These are phyloP conservation scores for Coemansia pectinata DNA, from an alignment of 192 early-diverging fungal species.

Conservation along the genomic window DNA sequence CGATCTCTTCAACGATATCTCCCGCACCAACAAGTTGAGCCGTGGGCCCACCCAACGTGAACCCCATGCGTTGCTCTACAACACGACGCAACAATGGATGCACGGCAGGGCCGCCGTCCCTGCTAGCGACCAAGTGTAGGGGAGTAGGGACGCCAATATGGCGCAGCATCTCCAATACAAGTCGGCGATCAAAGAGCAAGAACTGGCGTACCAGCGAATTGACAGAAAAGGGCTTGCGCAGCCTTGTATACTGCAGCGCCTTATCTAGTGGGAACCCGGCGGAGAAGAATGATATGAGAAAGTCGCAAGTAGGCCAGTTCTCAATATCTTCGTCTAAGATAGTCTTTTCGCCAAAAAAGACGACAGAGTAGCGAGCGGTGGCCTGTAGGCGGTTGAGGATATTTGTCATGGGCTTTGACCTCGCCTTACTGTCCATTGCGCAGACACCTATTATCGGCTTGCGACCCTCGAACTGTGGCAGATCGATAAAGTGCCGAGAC, in stretches of 20 bases:
- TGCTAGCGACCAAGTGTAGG: constrained; percentile 66
- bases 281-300: constrained; percentile 97
- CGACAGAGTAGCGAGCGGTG: constrained; percentile 73
- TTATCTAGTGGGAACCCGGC: constrained; percentile 90
- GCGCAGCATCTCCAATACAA: constrained; percentile 81
- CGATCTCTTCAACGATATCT: constrained; percentile 40
- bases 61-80: constrained; percentile 57
- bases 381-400: constrained; percentile 74
- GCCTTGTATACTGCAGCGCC: constrained; percentile 84
- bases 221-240: constrained; percentile 83
- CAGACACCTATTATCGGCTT: constrained; percentile 75
- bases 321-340: constrained; percentile 91
- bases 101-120: constrained; percentile 67
- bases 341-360: constrained; percentile 96
- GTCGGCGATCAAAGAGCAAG: constrained; percentile 84
- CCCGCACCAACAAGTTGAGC: neutral
- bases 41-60: constrained; percentile 44
- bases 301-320: constrained; percentile 92
- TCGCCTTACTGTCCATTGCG: constrained; percentile 91
- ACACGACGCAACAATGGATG: constrained; percentile 58
- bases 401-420: constrained; percentile 95
- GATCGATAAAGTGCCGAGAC: constrained; percentile 46
- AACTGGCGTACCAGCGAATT: constrained; percentile 91
- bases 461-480: constrained; percentile 40
- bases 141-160: constrained; percentile 83